Base-by-base conservation (phyloP, 305 asterid genomes). In the Withania somnifera region DNA sequence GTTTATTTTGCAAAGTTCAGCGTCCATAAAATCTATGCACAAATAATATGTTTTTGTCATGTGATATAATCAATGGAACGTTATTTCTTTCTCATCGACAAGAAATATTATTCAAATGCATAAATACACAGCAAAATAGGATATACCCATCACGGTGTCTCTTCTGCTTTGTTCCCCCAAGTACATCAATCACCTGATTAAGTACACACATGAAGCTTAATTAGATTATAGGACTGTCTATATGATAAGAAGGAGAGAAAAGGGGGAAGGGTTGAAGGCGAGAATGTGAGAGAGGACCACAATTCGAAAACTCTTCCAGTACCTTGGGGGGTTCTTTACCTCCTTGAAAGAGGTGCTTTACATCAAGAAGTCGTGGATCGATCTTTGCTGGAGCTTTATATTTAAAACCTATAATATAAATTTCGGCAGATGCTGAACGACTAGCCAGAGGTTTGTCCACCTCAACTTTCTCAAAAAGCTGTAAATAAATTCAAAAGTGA, bases 301-400 rank as follows among this genome's bases (percentile, higher is more conserved):
- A 47, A 5, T 9, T 5, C 28, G 26, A 9, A 75, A 75, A 20
- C 15, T 19, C 17, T 13, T 66, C 14, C 19, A 3, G 47, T 88
- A 96, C 99, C 98, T 91, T 94, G 4, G 94, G 90, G 78, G 97
- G 86, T 82, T 94, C 98, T 87, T 89, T 87, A 80, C 96, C 98
- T 84, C 94, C 93, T 87, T 89, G 91, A 81, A 97, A 97, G 66
- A 97, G 92, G 87, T 93, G 97, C 85, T 92, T 94, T 6, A 92
- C 85, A 90, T 97, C 98, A 61, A 97, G 93, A 69, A 97, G 94
- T 10, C 95, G 95, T 20, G 98, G 98, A 87, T 97, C 98, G 71
- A 97, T 97, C 97, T 97, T 97, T 0, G 96, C 92, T 71, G 98
- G 98, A 42, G 97, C 99, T 88, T 92, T 97, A 32, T 97, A 97